Evolutionary conservation across 2,329 filamentous ascomycete genomes (phyloP), one percentile per base, ranked within the genome.

Genomic region (Tothia fuscella): DNA sequence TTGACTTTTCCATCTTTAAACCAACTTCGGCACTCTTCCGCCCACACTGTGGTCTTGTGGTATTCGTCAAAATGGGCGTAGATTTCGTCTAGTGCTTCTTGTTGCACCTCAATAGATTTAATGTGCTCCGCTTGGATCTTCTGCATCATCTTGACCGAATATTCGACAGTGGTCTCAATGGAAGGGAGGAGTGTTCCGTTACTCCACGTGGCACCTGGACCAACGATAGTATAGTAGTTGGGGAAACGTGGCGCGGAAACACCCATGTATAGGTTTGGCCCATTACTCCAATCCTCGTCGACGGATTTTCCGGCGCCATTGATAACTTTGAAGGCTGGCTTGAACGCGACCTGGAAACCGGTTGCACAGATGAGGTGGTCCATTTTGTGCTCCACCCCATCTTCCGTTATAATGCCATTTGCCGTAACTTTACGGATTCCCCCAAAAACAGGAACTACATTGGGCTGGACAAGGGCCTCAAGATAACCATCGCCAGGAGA

Each of bases 231-330:
- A 21, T 81, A 64, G 0, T 83, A 60, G 48, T 84, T 85, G 0
- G 80, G 79, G 46, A 82, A 82, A 0, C 70, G 72, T 0, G 79
- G 78, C 0, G 75, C 72, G 0, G 73, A 71, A 1, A 78, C 50
- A 0, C 78, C 79, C 5, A 82, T 61, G 49, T 84, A 85, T 0
- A 41, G n/a, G 19, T 43, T 42, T 7, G 30, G 28, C n/a, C 39
- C 37, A 19, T 43, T 4, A 13, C n/a, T 22, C 39, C 38, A 45
- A 19, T 45, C 38, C 14, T 45, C 42, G 6, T 35, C 14, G 14
- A 45, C 14, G 3, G 42, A 28, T 13, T 36, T 35, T 9, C 42
- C 42, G 13, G 28, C 29, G 10, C 21, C 22, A 6, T 33, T 34
- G 7, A 61, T 51, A 10, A 69, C 54, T 3, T 59, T 63, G 50